Evolutionary conservation across 352 stramenopile species (phyloP).

Genomic region (Pythium apleroticum): DNA sequence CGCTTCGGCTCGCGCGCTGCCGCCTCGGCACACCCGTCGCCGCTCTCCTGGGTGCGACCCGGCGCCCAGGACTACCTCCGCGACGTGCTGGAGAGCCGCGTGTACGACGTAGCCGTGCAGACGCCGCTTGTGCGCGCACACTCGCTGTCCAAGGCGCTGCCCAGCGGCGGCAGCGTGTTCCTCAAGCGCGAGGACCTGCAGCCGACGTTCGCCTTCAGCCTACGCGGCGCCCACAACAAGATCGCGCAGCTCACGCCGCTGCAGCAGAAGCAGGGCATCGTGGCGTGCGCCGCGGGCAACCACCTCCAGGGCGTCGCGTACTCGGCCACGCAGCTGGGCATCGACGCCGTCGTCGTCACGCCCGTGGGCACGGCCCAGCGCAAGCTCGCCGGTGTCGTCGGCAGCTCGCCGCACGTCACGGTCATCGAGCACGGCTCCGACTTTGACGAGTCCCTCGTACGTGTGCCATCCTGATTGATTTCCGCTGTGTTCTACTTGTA

Average conservation of each 20-base stretch:
- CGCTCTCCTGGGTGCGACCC: constrained; percentile 58
- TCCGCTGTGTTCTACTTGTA: neutral
- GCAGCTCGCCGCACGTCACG: constrained; percentile 66
- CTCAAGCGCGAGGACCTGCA: constrained; percentile 98
- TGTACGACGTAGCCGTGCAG: constrained; percentile 81
- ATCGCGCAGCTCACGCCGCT: constrained; percentile 92
- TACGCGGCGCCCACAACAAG: constrained; percentile 98
- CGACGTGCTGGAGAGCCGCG: constrained; percentile 76
- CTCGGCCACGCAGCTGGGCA: constrained; percentile 90
- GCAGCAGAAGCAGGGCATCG: constrained; percentile 79
- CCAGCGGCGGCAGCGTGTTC: constrained; percentile 64
- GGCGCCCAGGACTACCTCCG: constrained; percentile 75
- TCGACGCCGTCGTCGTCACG: constrained; percentile 96
- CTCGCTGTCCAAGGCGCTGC: constrained; percentile 52
- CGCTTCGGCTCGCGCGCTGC: constrained; percentile 35
- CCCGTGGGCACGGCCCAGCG: constrained; percentile 94
- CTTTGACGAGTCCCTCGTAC: constrained; percentile 93
- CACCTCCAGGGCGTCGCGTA: constrained; percentile 97
- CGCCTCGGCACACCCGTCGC: constrained; percentile 33
- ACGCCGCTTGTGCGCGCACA: constrained; percentile 68
- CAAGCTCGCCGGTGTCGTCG: constrained; percentile 69
- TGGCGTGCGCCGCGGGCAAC: constrained; percentile 91
- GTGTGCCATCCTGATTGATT: no score
- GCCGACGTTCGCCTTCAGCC: constrained; percentile 98
- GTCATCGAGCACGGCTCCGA: constrained; percentile 95